Conservation (phyloP, 768 basidiomycete species). For the Termitomyces sp. region DNA sequence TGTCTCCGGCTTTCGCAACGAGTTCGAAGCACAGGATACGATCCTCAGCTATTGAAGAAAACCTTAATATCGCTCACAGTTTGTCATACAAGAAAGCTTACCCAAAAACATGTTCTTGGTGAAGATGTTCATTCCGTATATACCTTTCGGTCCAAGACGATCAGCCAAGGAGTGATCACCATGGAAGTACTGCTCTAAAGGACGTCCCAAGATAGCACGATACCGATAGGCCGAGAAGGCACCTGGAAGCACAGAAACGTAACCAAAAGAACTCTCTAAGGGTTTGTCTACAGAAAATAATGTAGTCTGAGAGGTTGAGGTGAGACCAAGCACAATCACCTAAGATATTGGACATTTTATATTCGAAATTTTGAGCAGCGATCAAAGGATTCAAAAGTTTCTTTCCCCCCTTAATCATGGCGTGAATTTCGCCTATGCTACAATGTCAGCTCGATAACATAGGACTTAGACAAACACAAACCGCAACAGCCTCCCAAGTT, state of each 20-base stretch:
- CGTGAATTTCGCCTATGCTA: slow-evolving; percentile 71
- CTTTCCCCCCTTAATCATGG: slow-evolving; percentile 90
- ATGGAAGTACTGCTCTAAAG: slow-evolving; percentile 82
- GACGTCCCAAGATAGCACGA: slow-evolving; percentile 86
- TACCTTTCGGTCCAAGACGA: slow-evolving; percentile 88
- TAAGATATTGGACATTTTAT: slow-evolving; percentile 97
- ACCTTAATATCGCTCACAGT: background rate
- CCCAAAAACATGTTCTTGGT: slow-evolving; percentile 78
- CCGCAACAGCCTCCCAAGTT: slow-evolving; percentile 87
- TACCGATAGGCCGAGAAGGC: slow-evolving; percentile 97
- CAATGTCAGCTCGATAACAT: background rate
- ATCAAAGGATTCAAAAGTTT: slow-evolving; percentile 91
- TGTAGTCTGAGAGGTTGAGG: background rate
- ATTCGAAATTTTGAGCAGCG: slow-evolving; percentile 96
- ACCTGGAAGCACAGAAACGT: slow-evolving; percentile 92
- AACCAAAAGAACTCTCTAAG: slow-evolving; percentile 92
- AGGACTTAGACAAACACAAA: slow-evolving; percentile 13
- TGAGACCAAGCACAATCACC: slow-evolving; percentile 32
- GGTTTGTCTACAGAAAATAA: slow-evolving; percentile 64
- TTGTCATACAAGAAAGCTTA: slow-evolving; percentile 1
- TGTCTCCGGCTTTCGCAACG: slow-evolving; percentile 82
- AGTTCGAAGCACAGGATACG: slow-evolving; percentile 97
- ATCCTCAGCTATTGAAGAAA: slow-evolving; percentile 68
- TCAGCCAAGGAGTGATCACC: slow-evolving; percentile 89
- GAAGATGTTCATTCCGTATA: slow-evolving; percentile 96